phyloP scores from a whole-genome alignment of 805 yeast species.

The Kazachstania bromeliacearum region DNA sequence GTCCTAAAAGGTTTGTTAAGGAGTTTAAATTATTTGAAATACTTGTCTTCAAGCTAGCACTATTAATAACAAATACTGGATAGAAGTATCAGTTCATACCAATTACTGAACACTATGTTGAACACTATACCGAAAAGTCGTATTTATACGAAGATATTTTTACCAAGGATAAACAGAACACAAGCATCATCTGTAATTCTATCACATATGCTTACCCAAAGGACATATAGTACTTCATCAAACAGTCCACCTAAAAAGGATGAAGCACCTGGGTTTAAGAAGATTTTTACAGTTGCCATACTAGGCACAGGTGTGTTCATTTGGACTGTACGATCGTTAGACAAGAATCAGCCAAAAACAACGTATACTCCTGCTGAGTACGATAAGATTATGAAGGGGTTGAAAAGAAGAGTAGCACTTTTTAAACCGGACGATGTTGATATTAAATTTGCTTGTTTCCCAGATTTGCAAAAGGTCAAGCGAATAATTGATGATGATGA shows the following conservation, averaged over 20 bases:
- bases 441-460: constrained; percentile 29
- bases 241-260: constrained; percentile 1
- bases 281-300: constrained; percentile 35
- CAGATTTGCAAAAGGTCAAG: constrained; percentile 7
- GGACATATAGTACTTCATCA: neutral
- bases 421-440: constrained; percentile 35
- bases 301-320: constrained; percentile 38
- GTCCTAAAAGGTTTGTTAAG: too few species aligned
- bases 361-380: constrained; percentile 31
- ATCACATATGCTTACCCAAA: neutral
- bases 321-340: constrained; percentile 31
- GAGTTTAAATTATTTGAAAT: too few species aligned
- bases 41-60: too few species aligned
- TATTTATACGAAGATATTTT: too few species aligned
- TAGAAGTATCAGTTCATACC: too few species aligned
- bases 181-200: too few species aligned
- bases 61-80: too few species aligned
- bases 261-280: constrained; percentile 30
- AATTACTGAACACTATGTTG: too few species aligned
- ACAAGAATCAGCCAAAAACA: constrained; percentile 29
- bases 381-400: constrained; percentile 39
- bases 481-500: too few species aligned
- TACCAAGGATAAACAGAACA: too few species aligned
- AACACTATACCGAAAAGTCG: too few species aligned
- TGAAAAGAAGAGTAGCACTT: constrained; percentile 40